These are phyloP conservation scores for Corchorus capsularis DNA, from an alignment of 345 rosid genomes.

Conservation along the genomic window DNA sequence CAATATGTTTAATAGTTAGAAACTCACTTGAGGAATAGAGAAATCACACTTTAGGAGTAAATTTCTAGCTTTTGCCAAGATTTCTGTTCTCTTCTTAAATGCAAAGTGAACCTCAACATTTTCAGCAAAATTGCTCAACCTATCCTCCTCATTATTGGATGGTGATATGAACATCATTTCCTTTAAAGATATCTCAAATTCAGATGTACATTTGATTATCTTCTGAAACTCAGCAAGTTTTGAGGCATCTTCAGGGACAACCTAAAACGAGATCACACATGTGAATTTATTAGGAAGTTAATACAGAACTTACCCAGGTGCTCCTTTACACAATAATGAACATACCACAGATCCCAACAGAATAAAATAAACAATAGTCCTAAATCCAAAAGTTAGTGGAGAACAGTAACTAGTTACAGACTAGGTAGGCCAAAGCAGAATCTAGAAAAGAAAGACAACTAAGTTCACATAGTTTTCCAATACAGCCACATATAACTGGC, in stretches of 20 bases:
- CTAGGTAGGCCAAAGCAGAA: neutral
- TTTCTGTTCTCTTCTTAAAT: conserved; percentile 74
- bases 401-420: neutral
- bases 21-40: conserved; percentile 67
- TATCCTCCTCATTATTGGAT: conserved; percentile 60
- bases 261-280: conserved; percentile 48
- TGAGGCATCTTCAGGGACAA: conserved; percentile 93
- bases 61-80: conserved; percentile 85
- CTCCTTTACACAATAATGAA: neutral
- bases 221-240: conserved; percentile 87
- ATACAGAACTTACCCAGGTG: neutral
- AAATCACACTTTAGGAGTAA: conserved; percentile 79
- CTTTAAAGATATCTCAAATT: conserved; percentile 73
- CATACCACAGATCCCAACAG: neutral
- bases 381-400: neutral
- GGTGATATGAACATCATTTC: conserved; percentile 70
- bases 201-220: conserved; percentile 58
- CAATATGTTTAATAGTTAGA: conserved; percentile 10
- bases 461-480: neutral
- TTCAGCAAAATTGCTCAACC: conserved; percentile 79
- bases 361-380: neutral
- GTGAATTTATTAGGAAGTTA: conserved; percentile 4
- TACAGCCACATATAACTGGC: neutral
- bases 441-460: neutral
- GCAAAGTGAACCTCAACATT: conserved; percentile 99